These are phyloP conservation scores for Coprinopsis sp. DNA, from an alignment of 768 basidiomycete species.

Conservation along the genomic window DNA sequence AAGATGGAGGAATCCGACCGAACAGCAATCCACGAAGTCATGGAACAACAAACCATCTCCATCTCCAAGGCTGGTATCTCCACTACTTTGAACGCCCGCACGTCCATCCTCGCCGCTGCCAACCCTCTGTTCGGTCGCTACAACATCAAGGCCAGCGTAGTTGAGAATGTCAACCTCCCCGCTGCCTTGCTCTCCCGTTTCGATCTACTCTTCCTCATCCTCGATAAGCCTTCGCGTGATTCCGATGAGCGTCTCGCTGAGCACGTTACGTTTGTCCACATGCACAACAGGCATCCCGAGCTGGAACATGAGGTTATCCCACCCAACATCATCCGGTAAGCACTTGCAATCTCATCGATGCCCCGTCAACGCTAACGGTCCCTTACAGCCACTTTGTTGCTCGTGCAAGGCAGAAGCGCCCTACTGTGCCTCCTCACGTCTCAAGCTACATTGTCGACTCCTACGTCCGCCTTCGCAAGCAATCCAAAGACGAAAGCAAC, in stretches of 20 bases:
- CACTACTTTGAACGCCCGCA: constrained; percentile 95
- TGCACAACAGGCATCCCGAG: constrained; percentile 87
- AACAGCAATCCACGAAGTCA: constrained; percentile 99
- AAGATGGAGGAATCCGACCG: constrained; percentile 99
- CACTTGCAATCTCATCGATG: background rate
- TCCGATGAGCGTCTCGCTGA: constrained; percentile 95
- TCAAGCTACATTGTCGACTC: constrained; percentile 93
- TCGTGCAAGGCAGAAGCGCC: constrained; percentile 79
- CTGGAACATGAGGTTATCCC: constrained; percentile 82
- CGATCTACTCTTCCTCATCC: constrained; percentile 92
- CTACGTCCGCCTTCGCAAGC: constrained; percentile 92
- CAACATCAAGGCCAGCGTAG: constrained; percentile 95
- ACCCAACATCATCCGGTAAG: constrained; percentile 83
- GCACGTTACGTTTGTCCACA: constrained; percentile 97
- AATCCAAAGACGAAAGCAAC: constrained; percentile 86
- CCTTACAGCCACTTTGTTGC: constrained; percentile 86
- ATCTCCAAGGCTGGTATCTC: constrained; percentile 99
- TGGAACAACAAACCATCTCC: constrained; percentile 99
- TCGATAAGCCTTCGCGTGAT: constrained; percentile 92
- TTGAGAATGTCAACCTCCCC: constrained; percentile 98
- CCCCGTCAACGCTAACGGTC: constrained; percentile 9
- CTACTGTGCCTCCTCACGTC: constrained; percentile 83
- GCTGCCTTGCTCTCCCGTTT: constrained; percentile 95
- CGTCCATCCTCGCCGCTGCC: constrained; percentile 95
- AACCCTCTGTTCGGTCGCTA: constrained; percentile 98